Evolutionary conservation across 139 green algal genomes (phyloP), one percentile per base, ranked within the genome.

Genomic region (Axilococcus clingmanii): DNA sequence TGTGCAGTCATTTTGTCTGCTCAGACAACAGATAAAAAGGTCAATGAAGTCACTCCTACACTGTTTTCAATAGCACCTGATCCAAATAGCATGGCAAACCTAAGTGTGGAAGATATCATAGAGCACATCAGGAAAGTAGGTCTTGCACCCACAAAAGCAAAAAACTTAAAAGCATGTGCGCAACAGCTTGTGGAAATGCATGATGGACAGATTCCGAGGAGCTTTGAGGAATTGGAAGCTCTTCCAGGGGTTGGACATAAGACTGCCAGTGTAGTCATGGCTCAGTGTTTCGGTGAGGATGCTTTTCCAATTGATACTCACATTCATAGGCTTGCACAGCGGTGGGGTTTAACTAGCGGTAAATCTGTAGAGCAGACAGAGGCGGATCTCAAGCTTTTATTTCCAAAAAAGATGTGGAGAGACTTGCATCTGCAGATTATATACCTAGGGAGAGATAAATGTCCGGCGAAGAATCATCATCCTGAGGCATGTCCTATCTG

Each of bases 271-370:
- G 56, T 57, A 0, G 27, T 55, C 3, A 57, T 62, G 52, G 17
- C 24, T 4, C 37, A 59, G 36, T 25, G 28, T 8, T 4, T 27
- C 53, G 78, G 68, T 11, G 33, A 72, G 8, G 30, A 63, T 3
- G 77, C 83, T 11, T 94, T 94, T 52, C 85, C 86, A 7, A 85
- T 94, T 19, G 86, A 94, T 70, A 94, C 86, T 5, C 86, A 94
- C 77, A 94, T 94, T 32, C 83, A 94, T 72, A 70, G 79, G 15
- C 58, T 90, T 17, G 76, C 74, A 12, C 57, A 79, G 62, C 65
- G 79, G 5, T 89, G 80, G 71, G 69, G 69, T 4, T 52, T 84
- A 5, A 57, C 68, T 31, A 77, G 50, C 48, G 84, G 79, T 30
- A 69, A 68, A 27, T 82, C 42, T 57, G 85, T 94, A 28, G 83